phyloP scores from a whole-genome alignment of 2,329 filamentous ascomycete species.

The Aspergillus sp. region DNA sequence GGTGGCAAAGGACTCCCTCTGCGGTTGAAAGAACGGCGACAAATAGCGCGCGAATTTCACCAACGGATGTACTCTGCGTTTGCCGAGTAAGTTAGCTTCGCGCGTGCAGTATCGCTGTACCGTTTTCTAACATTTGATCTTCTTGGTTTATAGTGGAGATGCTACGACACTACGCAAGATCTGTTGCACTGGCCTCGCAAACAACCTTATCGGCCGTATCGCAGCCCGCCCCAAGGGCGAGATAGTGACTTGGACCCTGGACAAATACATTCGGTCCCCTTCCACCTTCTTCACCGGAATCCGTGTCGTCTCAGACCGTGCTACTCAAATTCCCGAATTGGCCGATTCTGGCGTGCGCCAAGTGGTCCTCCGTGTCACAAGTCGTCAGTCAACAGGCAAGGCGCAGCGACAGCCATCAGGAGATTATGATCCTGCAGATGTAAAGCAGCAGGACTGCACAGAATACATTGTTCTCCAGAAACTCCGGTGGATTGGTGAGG shows the following conservation, averaged over 20 bases:
- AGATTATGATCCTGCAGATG: background rate
- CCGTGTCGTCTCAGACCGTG: conserved; percentile 43
- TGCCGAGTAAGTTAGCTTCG: conserved; percentile 40
- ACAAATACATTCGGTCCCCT: conserved; percentile 38
- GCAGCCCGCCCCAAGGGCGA: conserved; percentile 32
- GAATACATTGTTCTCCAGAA: conserved; percentile 56
- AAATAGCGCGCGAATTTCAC: conserved; percentile 44
- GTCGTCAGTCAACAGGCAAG: conserved; percentile 37
- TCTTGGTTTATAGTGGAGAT: conserved; percentile 33
- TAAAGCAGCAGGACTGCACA: conserved; percentile 43
- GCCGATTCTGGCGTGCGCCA: conserved; percentile 41
- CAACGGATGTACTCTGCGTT: conserved; percentile 49
- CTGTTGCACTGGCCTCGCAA: conserved; percentile 40
- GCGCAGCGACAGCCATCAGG: background rate
- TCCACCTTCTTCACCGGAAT: conserved; percentile 38
- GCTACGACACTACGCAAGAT: conserved; percentile 34
- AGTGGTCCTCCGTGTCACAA: conserved; percentile 41
- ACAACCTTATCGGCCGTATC: conserved; percentile 36
- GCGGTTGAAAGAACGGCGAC: conserved; percentile 34
- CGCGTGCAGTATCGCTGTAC: background rate
- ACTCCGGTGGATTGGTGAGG: conserved; percentile 40
- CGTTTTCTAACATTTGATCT: conserved; percentile 9
- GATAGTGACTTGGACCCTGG: conserved; percentile 36
- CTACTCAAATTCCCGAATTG: conserved; percentile 40
- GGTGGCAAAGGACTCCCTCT: conserved; percentile 35